Conservation (phyloP, 352 stramenopile genomes). For the Pythium diclinum region DNA sequence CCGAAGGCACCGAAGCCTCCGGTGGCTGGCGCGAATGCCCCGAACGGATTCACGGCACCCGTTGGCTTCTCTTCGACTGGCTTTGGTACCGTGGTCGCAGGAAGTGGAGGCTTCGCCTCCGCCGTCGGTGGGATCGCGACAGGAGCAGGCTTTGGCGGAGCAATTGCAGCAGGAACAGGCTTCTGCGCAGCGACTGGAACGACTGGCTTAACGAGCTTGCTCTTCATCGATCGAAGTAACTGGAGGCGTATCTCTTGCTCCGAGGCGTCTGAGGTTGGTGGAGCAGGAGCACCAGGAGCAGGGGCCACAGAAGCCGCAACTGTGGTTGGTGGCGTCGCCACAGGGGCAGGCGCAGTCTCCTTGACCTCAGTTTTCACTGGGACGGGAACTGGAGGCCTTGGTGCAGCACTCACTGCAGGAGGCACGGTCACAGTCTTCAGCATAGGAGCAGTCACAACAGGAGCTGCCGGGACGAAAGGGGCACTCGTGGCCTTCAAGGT, state of each 20-base stretch:
- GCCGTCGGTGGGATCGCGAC: constrained; percentile 4
- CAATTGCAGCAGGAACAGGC: neutral
- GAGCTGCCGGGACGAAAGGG: neutral
- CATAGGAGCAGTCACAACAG: constrained; percentile 4
- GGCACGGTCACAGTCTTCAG: constrained; percentile 3
- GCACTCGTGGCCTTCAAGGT: constrained; percentile 15
- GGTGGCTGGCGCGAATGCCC: constrained; percentile 29
- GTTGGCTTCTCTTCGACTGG: constrained; percentile 1
- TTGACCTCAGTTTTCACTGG: constrained; percentile 17
- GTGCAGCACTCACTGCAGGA: neutral
- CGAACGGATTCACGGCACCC: constrained; percentile 21
- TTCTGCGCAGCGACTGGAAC: constrained; percentile 3
- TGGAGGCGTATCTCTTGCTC: constrained; percentile 63
- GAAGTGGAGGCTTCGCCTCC: constrained; percentile 19
- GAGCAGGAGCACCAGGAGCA: neutral
- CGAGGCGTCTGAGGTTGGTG: neutral
- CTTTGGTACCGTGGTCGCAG: neutral
- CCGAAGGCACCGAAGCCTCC: constrained; percentile 45
- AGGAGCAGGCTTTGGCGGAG: neutral
- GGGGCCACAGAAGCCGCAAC: neutral
- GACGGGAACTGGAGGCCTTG: constrained; percentile 13
- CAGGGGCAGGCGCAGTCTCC: neutral
- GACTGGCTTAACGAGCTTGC: constrained; percentile 31
- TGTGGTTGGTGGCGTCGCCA: neutral
- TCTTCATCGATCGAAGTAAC: constrained; percentile 74